Evolutionary conservation across 305 asterid genomes (phyloP).

Genomic region (Solanum aculeatissimum): DNA sequence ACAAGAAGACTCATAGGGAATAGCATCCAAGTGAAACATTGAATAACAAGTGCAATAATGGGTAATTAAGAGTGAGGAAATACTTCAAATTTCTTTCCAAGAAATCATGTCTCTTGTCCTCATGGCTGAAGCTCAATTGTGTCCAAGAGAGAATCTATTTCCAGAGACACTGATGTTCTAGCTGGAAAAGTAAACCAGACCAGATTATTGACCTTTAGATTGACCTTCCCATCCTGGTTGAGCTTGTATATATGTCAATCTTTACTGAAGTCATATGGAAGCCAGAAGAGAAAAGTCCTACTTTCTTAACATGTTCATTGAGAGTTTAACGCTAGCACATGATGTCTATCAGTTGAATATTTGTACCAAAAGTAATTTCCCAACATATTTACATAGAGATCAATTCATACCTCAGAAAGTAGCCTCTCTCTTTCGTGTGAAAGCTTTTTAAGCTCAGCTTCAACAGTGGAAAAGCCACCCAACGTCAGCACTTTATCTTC

Average conservation of each 20-base stretch:
- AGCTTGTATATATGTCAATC: not conserved
- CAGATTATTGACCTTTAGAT: not conserved
- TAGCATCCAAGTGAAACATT: not conserved
- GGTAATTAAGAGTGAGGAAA: not conserved
- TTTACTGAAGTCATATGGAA: not conserved
- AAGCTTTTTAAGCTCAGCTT: slow-evolving; percentile 49
- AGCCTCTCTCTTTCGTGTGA: slow-evolving; percentile 76
- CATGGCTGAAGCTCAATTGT: not conserved
- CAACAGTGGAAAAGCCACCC: slow-evolving; percentile 61
- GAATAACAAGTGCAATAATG: not conserved
- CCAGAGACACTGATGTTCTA: not conserved
- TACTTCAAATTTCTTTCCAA: not conserved
- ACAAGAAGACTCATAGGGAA: not conserved
- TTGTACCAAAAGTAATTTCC: not conserved
- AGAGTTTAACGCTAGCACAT: not conserved
- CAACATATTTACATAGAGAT: not conserved
- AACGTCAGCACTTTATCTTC: slow-evolving; percentile 47
- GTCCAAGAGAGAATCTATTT: not conserved
- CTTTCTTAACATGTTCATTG: not conserved
- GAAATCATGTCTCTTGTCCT: not conserved
- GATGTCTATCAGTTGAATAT: not conserved
- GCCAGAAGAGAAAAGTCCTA: not conserved
- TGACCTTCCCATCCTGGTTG: not conserved
- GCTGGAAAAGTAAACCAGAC: not conserved
- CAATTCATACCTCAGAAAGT: slow-evolving; percentile 66